Evolutionary conservation across 2,329 filamentous ascomycete species (phyloP).

Genomic region (Sporothrix protearum): DNA sequence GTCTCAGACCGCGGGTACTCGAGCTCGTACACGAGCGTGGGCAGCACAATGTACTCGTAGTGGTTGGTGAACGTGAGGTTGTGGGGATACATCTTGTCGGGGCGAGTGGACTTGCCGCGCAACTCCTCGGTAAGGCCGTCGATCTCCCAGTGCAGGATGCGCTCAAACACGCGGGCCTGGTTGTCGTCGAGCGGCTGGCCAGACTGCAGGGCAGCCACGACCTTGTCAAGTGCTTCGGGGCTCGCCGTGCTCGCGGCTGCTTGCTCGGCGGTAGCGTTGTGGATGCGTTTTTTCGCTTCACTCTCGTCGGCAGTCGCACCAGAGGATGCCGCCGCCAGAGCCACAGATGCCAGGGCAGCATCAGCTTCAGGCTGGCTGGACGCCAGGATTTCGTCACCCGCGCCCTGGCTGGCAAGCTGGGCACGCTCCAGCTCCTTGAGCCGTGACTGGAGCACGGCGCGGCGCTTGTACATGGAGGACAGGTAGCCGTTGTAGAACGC

Average conservation of each 20-base stretch:
- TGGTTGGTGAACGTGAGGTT: slow-evolving; percentile 65
- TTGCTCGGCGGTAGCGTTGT: background rate
- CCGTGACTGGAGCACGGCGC: slow-evolving; percentile 43
- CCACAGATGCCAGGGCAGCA: slow-evolving; percentile 36
- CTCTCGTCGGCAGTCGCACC: background rate
- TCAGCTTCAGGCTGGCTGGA: slow-evolving; percentile 38
- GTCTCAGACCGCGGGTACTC: slow-evolving; percentile 67
- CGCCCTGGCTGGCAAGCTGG: background rate
- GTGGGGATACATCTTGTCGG: slow-evolving; percentile 57
- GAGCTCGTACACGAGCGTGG: slow-evolving; percentile 74
- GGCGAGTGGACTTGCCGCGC: slow-evolving; percentile 55
- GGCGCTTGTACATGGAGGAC: slow-evolving; percentile 56
- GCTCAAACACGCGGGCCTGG: slow-evolving; percentile 61
- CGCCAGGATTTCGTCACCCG: background rate
- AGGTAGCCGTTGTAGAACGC: slow-evolving; percentile 75
- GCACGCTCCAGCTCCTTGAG: slow-evolving; percentile 36
- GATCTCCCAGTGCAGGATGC: slow-evolving; percentile 66
- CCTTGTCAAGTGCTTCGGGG: slow-evolving; percentile 47
- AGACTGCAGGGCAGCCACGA: slow-evolving; percentile 60
- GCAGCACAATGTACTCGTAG: slow-evolving; percentile 69
- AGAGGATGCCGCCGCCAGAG: background rate
- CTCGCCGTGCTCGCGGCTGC: background rate
- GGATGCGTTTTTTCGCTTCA: background rate
- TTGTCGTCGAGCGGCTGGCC: slow-evolving; percentile 56
- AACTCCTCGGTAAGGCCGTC: slow-evolving; percentile 62